Evolutionary conservation across 202 grass and related monocot genomes (phyloP).

Genomic region (Schoenoplectus tabernaemontani): DNA sequence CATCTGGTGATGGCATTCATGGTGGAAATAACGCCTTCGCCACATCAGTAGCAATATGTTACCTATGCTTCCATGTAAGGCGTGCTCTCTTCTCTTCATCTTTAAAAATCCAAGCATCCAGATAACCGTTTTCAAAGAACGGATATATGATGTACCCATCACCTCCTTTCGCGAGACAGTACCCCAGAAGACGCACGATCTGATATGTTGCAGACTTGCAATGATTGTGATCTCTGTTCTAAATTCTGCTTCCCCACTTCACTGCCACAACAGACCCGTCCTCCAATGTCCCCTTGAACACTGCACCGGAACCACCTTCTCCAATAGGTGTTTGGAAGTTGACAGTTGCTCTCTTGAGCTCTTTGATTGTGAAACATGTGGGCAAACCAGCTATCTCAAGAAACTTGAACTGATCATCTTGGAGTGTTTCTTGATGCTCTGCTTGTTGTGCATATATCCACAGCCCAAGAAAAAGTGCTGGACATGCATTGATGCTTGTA

Average conservation of each 20-base stretch:
- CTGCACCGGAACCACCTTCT: constrained; percentile 26
- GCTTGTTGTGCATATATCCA: background rate
- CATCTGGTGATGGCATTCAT: constrained; percentile 38
- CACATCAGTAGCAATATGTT: constrained; percentile 32
- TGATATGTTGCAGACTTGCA: constrained; percentile 40
- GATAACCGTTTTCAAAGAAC: constrained; percentile 46
- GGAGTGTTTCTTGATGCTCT: background rate
- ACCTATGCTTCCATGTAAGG: constrained; percentile 37
- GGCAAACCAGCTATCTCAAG: constrained; percentile 42
- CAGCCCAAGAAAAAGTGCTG: background rate
- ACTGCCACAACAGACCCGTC: constrained; percentile 44
- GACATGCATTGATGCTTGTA: background rate
- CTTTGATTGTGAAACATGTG: constrained; percentile 26
- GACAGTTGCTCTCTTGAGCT: constrained; percentile 23
- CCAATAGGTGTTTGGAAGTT: constrained; percentile 40
- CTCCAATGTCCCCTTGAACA: constrained; percentile 43
- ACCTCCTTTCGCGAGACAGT: constrained; percentile 22
- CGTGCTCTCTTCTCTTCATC: constrained; percentile 4
- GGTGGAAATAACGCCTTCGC: constrained; percentile 51
- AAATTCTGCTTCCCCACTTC: constrained; percentile 41
- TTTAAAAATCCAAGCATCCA: constrained; percentile 45
- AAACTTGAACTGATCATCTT: constrained; percentile 12
- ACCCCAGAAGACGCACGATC: constrained; percentile 42
- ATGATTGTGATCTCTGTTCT: constrained; percentile 34
- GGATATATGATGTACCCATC: constrained; percentile 37